phyloP scores from a whole-genome alignment of 345 rosid species.

The Heritiera fomes region DNA sequence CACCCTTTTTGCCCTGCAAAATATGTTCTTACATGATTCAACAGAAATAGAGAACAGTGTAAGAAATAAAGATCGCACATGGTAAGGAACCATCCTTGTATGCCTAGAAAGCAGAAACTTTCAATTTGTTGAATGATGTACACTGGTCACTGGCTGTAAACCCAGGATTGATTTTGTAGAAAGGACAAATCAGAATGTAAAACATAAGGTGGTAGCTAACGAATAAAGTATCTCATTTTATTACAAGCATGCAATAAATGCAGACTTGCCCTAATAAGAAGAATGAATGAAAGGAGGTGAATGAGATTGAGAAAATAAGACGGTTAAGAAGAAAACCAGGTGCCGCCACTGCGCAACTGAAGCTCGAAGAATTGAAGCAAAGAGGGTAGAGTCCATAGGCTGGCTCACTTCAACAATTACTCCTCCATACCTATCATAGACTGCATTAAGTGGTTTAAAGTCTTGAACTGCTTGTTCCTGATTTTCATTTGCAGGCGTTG shows the following conservation, averaged over 20 bases:
- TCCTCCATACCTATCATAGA: slow-evolving; percentile 75
- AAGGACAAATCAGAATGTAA: background rate
- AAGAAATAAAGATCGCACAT: background rate
- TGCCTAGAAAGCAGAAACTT: background rate
- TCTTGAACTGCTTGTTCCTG: slow-evolving; percentile 25
- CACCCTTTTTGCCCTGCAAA: slow-evolving; percentile 77
- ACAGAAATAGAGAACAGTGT: background rate
- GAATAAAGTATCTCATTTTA: background rate
- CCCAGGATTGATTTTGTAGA: background rate
- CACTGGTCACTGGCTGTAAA: too few relatives aligned
- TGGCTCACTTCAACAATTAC: slow-evolving; percentile 60
- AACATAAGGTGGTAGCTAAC: background rate
- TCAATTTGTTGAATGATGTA: background rate
- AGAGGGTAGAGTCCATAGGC: slow-evolving; percentile 53
- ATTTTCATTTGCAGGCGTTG: slow-evolving; percentile 8
- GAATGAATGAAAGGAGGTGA: background rate
- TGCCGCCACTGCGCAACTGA: slow-evolving; percentile 65
- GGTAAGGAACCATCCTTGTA: background rate
- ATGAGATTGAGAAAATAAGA: background rate
- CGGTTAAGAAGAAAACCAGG: slow-evolving; percentile 46
- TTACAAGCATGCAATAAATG: background rate
- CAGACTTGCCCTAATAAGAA: background rate
- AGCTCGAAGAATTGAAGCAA: slow-evolving; percentile 56
- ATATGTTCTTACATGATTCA: background rate
- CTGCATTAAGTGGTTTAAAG: slow-evolving; percentile 38